phyloP scores from a whole-genome alignment of 2,329 filamentous ascomycete genomes.

The Diplodia intermedia region DNA sequence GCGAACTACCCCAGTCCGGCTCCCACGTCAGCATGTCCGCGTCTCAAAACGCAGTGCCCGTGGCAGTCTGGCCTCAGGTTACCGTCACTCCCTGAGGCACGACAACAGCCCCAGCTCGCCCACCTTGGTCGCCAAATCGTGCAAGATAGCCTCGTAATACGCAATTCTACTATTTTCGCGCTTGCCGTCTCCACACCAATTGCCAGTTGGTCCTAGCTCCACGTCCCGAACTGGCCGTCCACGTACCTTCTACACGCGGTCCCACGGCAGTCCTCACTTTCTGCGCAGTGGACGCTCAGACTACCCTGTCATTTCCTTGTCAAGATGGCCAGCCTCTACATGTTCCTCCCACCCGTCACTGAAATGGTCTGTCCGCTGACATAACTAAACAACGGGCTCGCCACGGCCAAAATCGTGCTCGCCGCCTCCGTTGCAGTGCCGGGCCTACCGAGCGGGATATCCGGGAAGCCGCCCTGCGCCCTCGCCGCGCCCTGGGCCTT shows the following conservation, averaged over 20 bases:
- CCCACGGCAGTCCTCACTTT: not conserved
- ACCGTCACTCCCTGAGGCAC: not conserved
- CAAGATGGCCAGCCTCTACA: slow-evolving; percentile 51
- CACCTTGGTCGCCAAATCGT: not conserved
- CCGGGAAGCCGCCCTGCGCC: slow-evolving; percentile 55
- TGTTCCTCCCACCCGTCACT: slow-evolving; percentile 77
- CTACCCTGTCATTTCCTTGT: not conserved
- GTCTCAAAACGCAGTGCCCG: not conserved
- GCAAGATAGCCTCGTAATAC: not conserved
- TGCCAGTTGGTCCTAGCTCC: slow-evolving; percentile 13
- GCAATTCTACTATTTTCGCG: slow-evolving; percentile 3
- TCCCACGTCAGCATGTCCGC: not conserved
- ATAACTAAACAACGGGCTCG: slow-evolving; percentile 82
- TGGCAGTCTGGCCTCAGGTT: not conserved
- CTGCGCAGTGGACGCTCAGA: not conserved
- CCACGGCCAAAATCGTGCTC: slow-evolving; percentile 75
- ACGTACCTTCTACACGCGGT: slow-evolving; percentile 5
- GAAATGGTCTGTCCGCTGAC: slow-evolving; percentile 86
- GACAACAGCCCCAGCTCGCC: not conserved
- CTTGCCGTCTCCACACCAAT: not conserved
- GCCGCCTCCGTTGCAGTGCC: slow-evolving; percentile 84
- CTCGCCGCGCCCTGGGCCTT: slow-evolving; percentile 48
- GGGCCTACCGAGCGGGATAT: slow-evolving; percentile 79
- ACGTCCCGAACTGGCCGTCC: not conserved
- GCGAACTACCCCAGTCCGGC: not conserved